phyloP scores from a whole-genome alignment of 495 filamentous ascomycete genomes.

The Xylaria intraflava region DNA sequence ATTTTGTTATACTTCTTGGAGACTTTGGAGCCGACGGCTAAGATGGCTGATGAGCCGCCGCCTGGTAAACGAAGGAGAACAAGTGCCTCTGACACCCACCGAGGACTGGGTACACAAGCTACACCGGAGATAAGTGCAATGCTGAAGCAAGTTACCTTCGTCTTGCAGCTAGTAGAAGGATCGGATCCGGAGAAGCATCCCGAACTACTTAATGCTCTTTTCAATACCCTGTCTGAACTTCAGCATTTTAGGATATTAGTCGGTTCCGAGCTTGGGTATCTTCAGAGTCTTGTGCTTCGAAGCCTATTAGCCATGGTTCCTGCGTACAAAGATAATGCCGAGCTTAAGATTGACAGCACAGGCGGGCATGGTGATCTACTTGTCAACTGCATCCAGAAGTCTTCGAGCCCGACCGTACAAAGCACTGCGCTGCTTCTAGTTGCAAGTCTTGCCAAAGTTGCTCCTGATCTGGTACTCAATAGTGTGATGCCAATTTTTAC shows the following conservation, averaged over 20 bases:
- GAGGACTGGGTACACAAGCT: constrained; percentile 27
- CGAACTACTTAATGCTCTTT: constrained; percentile 67
- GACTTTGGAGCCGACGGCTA: constrained; percentile 57
- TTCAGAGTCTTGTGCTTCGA: constrained; percentile 71
- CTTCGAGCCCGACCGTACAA: constrained; percentile 81
- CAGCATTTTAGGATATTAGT: constrained; percentile 68
- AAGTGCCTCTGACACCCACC: constrained; percentile 54
- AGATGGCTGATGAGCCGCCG: constrained; percentile 54
- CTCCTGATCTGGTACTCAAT: constrained; percentile 83
- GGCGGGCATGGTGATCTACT: constrained; percentile 79
- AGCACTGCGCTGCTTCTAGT: constrained; percentile 87
- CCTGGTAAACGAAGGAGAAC: constrained; percentile 71
- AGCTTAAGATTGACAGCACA: constrained; percentile 61
- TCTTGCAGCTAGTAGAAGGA: constrained; percentile 79
- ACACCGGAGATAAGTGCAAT: constrained; percentile 50
- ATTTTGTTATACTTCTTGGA: constrained; percentile 64
- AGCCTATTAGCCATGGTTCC: constrained; percentile 75
- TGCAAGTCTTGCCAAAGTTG: constrained; percentile 70
- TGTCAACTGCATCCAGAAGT: constrained; percentile 84
- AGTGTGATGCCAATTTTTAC: constrained; percentile 99
- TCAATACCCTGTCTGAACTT: constrained; percentile 74
- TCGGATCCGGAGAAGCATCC: constrained; percentile 66
- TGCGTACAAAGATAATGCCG: constrained; percentile 53
- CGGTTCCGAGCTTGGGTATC: constrained; percentile 72
- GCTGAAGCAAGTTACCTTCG: constrained; percentile 71